Evolutionary conservation across 805 yeast genomes (phyloP).

Genomic region (Candida oleophila): DNA sequence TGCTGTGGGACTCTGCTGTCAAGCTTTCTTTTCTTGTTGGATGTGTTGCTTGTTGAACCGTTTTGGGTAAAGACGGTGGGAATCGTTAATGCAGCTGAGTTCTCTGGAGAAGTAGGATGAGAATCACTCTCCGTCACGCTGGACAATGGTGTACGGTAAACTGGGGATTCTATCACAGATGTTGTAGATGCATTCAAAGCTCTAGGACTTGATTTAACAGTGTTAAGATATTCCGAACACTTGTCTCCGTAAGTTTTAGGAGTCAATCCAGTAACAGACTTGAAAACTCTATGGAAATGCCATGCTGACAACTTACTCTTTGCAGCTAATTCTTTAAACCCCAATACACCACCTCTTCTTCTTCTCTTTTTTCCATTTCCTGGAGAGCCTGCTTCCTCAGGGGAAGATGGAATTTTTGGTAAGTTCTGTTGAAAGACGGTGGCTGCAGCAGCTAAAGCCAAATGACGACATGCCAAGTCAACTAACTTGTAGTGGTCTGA

Average conservation of each 20-base stretch:
- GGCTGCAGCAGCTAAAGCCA: slow-evolving; percentile 73
- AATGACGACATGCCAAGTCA: slow-evolving; percentile 78
- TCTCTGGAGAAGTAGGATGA: slow-evolving; percentile 1
- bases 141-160: slow-evolving; percentile 1
- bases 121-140: neutral
- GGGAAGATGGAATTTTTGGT: slow-evolving; percentile 17
- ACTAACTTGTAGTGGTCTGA: slow-evolving; percentile 68
- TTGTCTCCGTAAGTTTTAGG: slow-evolving; percentile 88
- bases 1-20: neutral
- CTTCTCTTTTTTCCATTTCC: slow-evolving; percentile 37
- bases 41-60: neutral
- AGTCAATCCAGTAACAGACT: slow-evolving; percentile 80
- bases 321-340: slow-evolving; percentile 84
- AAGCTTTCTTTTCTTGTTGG: neutral
- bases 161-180: neutral
- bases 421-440: slow-evolving; percentile 27
- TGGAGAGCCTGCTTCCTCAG: slow-evolving; percentile 16
- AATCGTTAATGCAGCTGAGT: neutral
- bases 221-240: slow-evolving; percentile 61
- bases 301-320: slow-evolving; percentile 82
- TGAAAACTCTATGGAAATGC: slow-evolving; percentile 92
- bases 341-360: slow-evolving; percentile 76
- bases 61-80: neutral
- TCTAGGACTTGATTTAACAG: neutral
- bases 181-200: neutral